phyloP scores from a whole-genome alignment of 1,284 basidiomycete species.

The Sporisorium graminicola region DNA sequence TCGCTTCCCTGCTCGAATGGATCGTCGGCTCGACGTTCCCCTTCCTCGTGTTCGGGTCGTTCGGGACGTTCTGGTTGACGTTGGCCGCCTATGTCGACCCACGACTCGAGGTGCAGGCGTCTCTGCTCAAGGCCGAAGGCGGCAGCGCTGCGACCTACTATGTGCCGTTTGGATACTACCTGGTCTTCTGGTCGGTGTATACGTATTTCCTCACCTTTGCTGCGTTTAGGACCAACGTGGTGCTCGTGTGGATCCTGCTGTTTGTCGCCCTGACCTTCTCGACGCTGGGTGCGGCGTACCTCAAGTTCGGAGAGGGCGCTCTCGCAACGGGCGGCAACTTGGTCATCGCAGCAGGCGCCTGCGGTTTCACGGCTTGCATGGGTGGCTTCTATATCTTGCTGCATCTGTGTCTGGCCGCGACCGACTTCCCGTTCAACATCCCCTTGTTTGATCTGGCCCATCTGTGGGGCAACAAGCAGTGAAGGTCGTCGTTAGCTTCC shows the following conservation, averaged over 20 bases:
- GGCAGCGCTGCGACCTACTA: constrained; percentile 29
- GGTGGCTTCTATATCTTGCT: constrained; percentile 52
- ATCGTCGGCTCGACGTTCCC: constrained; percentile 59
- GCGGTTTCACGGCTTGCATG: constrained; percentile 51
- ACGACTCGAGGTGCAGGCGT: constrained; percentile 19
- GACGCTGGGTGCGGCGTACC: constrained; percentile 42
- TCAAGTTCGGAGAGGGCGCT: constrained; percentile 33
- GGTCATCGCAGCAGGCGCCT: constrained; percentile 41
- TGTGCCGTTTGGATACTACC: constrained; percentile 42
- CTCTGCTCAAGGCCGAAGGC: constrained; percentile 24
- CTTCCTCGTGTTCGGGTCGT: constrained; percentile 51
- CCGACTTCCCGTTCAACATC: constrained; percentile 55
- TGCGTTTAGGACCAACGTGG: constrained; percentile 50
- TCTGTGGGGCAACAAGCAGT: constrained; percentile 31
- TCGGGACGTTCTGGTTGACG: constrained; percentile 54
- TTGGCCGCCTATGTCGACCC: constrained; percentile 49
- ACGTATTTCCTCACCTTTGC: constrained; percentile 54
- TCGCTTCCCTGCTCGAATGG: constrained; percentile 44
- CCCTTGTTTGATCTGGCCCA: constrained; percentile 46
- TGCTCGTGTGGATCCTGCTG: constrained; percentile 54
- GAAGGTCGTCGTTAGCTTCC: no score
- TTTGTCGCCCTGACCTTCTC: constrained; percentile 53
- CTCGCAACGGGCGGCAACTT: constrained; percentile 20
- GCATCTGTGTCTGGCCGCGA: constrained; percentile 47
- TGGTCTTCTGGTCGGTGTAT: constrained; percentile 54